Evolutionary conservation across 1,139 yeast genomes (phyloP).

Genomic region (Saccharomycopsis hybrid): DNA sequence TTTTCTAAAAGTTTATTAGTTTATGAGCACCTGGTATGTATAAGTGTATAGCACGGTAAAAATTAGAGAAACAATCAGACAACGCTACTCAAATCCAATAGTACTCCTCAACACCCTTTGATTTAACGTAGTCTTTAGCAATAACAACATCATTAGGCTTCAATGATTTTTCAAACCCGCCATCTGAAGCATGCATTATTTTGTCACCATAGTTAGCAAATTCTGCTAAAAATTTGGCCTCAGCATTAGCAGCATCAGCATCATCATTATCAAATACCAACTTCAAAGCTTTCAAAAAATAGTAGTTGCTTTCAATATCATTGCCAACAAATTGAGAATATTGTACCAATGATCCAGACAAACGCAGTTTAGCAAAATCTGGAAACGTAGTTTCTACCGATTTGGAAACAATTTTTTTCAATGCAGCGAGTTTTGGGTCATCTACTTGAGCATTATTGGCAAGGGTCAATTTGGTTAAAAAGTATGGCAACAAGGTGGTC

Average conservation of each 20-base stretch:
- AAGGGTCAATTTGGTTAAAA: slow-evolving; percentile 6
- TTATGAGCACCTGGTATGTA: not conserved
- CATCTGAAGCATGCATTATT: not conserved
- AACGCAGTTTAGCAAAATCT: slow-evolving; percentile 4
- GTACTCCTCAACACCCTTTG: slow-evolving; percentile 1
- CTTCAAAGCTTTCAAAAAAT: slow-evolving; percentile 9
- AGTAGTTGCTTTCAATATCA: slow-evolving; percentile 8
- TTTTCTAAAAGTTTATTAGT: not conserved
- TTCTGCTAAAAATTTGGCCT: not conserved
- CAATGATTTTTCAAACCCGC: not conserved
- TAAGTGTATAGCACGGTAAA: not conserved
- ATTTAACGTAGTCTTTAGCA: slow-evolving; percentile 2
- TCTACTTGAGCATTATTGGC: slow-evolving; percentile 7
- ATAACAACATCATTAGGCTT: slow-evolving; percentile 8
- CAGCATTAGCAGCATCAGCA: not conserved
- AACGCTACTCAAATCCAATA: slow-evolving; percentile 7
- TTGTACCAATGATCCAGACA: not conserved
- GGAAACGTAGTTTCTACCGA: slow-evolving; percentile 4
- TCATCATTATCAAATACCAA: too few species aligned
- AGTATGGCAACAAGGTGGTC: slow-evolving; percentile 9
- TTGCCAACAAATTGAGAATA: slow-evolving; percentile 1
- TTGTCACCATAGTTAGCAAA: not conserved
- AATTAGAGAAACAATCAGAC: not conserved
- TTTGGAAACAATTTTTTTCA: slow-evolving; percentile 13
- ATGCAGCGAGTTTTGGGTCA: slow-evolving; percentile 12